Conservation (phyloP, 345 rosid species). For the Iberis pinnata region DNA sequence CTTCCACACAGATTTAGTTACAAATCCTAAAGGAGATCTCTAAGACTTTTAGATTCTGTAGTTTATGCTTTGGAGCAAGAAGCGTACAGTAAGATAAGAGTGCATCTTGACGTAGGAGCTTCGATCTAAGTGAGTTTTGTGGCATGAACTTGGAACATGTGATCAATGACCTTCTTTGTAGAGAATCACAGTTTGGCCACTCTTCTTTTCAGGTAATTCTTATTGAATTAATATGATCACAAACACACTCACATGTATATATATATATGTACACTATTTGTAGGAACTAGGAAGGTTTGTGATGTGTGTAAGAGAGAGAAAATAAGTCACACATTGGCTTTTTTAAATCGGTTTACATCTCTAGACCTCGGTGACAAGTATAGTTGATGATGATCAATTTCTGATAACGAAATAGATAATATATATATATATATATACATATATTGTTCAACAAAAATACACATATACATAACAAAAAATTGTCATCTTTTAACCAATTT, state of each 20-base stretch:
- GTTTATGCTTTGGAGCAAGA: neutral
- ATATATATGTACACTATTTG: too few species aligned
- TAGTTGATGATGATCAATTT: too few species aligned
- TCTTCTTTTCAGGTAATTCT: conserved; percentile 42
- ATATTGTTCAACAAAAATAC: too few species aligned
- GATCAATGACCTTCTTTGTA: conserved; percentile 47
- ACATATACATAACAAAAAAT: too few species aligned
- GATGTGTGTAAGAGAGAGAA: too few species aligned
- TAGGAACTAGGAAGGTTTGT: too few species aligned
- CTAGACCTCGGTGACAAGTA: too few species aligned
- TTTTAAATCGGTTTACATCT: too few species aligned
- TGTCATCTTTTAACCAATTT: too few species aligned
- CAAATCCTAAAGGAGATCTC: conserved; percentile 21
- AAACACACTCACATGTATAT: neutral
- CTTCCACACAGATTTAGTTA: conserved; percentile 15
- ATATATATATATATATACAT: neutral
- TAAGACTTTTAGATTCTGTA: conserved; percentile 22
- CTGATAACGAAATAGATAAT: conserved; percentile 25
- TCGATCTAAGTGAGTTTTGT: conserved; percentile 9
- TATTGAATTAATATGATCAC: neutral
- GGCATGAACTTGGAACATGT: conserved; percentile 32
- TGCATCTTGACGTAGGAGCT: conserved; percentile 18
- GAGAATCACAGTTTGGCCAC: conserved; percentile 32
- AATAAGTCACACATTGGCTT: too few species aligned
- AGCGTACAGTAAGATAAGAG: neutral